phyloP scores from a whole-genome alignment of 1,139 yeast species.

The Yamadazyma trypodendri region DNA sequence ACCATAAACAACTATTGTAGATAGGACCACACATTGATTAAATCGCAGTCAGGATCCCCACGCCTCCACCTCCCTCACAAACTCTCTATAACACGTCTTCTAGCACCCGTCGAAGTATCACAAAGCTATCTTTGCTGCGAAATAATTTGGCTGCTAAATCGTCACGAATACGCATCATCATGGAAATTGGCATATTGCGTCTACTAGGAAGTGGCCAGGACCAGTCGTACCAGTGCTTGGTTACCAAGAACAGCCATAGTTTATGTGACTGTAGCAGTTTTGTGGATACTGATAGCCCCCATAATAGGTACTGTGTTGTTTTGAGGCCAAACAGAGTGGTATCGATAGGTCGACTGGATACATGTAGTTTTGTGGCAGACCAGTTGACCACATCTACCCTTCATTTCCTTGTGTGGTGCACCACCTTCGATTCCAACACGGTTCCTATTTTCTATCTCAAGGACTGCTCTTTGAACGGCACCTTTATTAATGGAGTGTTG shows the following conservation, averaged over 20 bases:
- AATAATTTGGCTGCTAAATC: too few species aligned
- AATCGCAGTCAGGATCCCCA: too few species aligned
- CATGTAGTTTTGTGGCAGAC: neutral
- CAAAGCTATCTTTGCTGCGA: too few species aligned
- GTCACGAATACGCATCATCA: too few species aligned
- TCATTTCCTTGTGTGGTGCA: constrained; percentile 33
- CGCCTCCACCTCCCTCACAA: too few species aligned
- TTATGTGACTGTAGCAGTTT: neutral
- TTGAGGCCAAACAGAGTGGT: neutral
- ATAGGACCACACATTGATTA: too few species aligned
- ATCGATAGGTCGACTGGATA: neutral
- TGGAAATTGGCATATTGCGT: neutral
- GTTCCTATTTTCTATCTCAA: constrained; percentile 51
- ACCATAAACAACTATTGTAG: too few species aligned
- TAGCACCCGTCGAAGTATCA: too few species aligned
- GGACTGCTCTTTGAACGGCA: constrained; percentile 51
- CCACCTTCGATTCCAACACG: constrained; percentile 49
- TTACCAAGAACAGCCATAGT: neutral
- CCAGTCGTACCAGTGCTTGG: neutral
- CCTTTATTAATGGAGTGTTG: constrained; percentile 38
- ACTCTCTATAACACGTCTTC: too few species aligned
- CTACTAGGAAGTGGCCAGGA: neutral
- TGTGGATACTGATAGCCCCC: neutral
- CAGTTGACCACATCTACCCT: neutral
- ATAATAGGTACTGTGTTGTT: neutral